Conservation (phyloP, 495 filamentous ascomycete species). For the Venustampulla echinocandica region DNA sequence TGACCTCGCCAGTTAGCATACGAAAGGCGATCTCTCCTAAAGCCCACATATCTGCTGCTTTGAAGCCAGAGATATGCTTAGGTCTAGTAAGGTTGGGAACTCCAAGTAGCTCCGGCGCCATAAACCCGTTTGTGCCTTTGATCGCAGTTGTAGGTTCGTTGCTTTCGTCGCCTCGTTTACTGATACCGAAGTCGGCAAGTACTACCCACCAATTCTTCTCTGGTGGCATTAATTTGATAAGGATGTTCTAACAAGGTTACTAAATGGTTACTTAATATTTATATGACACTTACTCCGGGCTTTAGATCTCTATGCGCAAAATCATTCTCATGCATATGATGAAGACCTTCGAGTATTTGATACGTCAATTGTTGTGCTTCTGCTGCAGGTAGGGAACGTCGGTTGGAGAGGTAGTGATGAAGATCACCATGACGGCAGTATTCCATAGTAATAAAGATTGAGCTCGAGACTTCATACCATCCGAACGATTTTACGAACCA, state of each 20-base stretch:
- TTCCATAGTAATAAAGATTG: constrained; percentile 34
- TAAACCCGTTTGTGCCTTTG: constrained; percentile 8
- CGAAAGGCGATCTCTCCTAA: constrained; percentile 10
- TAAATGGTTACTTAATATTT: background rate
- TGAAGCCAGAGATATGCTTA: constrained; percentile 2
- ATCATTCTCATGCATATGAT: constrained; percentile 17
- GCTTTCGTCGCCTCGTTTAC: constrained; percentile 13
- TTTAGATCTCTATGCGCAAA: constrained; percentile 22
- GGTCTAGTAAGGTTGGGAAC: background rate
- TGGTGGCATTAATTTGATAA: constrained; percentile 9
- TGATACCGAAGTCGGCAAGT: constrained; percentile 20
- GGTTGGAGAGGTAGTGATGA: constrained; percentile 1
- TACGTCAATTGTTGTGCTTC: constrained; percentile 5
- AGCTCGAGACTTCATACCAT: constrained; percentile 26
- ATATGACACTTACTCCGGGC: constrained; percentile 11
- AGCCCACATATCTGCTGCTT: constrained; percentile 15
- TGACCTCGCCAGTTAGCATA: constrained; percentile 4
- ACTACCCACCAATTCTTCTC: constrained; percentile 19
- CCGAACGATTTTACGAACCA: constrained; percentile 29
- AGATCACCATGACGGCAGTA: constrained; percentile 19
- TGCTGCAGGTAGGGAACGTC: background rate
- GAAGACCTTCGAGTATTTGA: constrained; percentile 15
- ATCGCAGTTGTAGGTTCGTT: constrained; percentile 1
- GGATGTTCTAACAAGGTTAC: constrained; percentile 3
- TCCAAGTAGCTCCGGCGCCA: constrained; percentile 13